Conservation (phyloP, 2,329 filamentous ascomycete species). For the Xylaria polymorpha region DNA sequence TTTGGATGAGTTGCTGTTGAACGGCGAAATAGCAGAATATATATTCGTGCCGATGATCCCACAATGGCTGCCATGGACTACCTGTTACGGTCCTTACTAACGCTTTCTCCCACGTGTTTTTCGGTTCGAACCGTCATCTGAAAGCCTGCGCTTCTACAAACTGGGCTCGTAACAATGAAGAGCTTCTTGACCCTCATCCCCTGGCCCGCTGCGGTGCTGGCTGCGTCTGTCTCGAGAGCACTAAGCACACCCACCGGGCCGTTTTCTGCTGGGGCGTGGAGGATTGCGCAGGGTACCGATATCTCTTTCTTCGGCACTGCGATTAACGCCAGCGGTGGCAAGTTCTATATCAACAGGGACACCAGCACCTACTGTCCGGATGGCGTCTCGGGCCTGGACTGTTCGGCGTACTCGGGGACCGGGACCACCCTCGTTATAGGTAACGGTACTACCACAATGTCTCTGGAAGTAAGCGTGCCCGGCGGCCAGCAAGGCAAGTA, state of each 20-base stretch:
- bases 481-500: slow-evolving; percentile 43
- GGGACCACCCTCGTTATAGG: slow-evolving; percentile 38
- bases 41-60: slow-evolving; percentile 2
- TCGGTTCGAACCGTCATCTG: neutral
- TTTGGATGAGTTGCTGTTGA: neutral
- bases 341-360: slow-evolving; percentile 42
- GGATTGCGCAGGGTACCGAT: slow-evolving; percentile 5
- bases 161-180: slow-evolving; percentile 27
- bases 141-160: neutral
- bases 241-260: slow-evolving; percentile 14
- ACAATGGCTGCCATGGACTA: neutral
- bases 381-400: slow-evolving; percentile 36
- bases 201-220: slow-evolving; percentile 19
- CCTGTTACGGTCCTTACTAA: neutral
- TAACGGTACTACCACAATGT: slow-evolving; percentile 31
- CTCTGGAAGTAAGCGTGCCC: slow-evolving; percentile 39
- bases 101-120: neutral
- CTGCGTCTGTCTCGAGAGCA: slow-evolving; percentile 16
- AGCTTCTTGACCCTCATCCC: slow-evolving; percentile 22
- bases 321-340: slow-evolving; percentile 43
- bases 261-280: slow-evolving; percentile 41
- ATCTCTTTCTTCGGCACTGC: slow-evolving; percentile 30
- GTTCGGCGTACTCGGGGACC: slow-evolving; percentile 35
- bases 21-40: slow-evolving; percentile 4
- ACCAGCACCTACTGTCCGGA: slow-evolving; percentile 42